A percentile compares a stretch with the other conserved stretches of the same genome.
Conservation (phyloP, 768 basidiomycete genomes). For the Cyclocybe cylindracea region DNA sequence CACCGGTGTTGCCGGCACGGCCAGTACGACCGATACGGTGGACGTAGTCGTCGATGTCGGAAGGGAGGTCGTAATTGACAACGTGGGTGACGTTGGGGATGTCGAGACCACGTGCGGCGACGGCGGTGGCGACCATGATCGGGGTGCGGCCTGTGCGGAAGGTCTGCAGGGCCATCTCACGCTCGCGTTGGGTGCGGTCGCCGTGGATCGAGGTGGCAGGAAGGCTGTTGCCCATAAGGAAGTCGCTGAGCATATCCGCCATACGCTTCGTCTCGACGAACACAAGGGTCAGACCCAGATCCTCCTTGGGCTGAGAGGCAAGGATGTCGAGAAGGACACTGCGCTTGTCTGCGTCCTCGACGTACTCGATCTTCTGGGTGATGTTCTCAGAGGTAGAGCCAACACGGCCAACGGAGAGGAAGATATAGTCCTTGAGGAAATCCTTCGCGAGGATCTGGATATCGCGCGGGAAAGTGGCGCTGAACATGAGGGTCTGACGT, state of each 20-base stretch:
- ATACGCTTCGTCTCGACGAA: constrained; percentile 99
- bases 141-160: constrained; percentile 96
- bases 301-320: constrained; percentile 66
- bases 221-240: constrained; percentile 79
- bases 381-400: constrained; percentile 99
- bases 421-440: constrained; percentile 98
- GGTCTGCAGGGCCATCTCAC: constrained; percentile 92
- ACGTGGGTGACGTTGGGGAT: constrained; percentile 99
- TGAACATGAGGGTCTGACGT: constrained; percentile 99
- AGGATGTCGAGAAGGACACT: constrained; percentile 95
- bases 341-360: constrained; percentile 96
- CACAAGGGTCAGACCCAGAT: constrained; percentile 82
- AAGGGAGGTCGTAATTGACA: constrained; percentile 96
- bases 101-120: constrained; percentile 98
- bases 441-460: constrained; percentile 96
- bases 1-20: constrained; percentile 97
- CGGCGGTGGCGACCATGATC: constrained; percentile 96
- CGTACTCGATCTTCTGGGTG: constrained; percentile 98
- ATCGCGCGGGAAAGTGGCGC: constrained; percentile 98
- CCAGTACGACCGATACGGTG: constrained; percentile 98
- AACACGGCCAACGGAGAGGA: constrained; percentile 97
- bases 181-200: constrained; percentile 96
- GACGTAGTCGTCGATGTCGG: constrained; percentile 98
- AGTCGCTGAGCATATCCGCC: constrained; percentile 98
- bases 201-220: constrained; percentile 98